Base-by-base conservation (phyloP, 768 basidiomycete genomes). In the Lentinula edodes region DNA sequence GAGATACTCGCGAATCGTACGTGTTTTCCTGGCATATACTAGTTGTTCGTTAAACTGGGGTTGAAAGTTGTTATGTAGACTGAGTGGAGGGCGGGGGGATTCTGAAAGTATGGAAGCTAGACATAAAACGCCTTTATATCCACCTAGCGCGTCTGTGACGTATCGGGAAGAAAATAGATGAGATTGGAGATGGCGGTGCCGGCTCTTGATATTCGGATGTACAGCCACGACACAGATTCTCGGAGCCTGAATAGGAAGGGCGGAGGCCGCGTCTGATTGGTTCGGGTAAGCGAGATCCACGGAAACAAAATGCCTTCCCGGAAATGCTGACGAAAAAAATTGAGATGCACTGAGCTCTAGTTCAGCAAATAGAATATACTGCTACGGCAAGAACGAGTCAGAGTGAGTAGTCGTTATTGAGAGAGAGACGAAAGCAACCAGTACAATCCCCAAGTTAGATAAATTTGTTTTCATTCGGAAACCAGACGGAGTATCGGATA, bases 11-110 rank as follows among this genome's bases (percentile, higher is more conserved):
- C 50, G 41, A 61, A 61, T 28, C 60, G 34, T 18, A 61, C 60
- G 41, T 45, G 60, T 41, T 61, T 61, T 52, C 18, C 60, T 38
- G 60, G 52, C 50, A 52, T 61, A n/a, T 42, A 39, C 39, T 35
- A 6, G 41, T 16, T 23, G 34, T 5, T n/a, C 3, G 36, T 45
- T 12, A 15, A 6, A 34, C 6, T n/a, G 10, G n/a, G 34, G 51
- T 1, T 36, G 5, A 46, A 10, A 23, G 35, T 16, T 23, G 48
- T 20, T 51, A 16, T 23, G n/a, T 38, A 48, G 42, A 46, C 32
- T 46, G 58, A 28, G 58, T 41, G 13, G 38, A 18, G 35, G 56
- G 23, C 20, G 42, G 56, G 43, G 42, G 41, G 23, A 10, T n/a
- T 58, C 18, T 41, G 53, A 41, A 39, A 10, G 20, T 16, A 34